Evolutionary conservation across 768 basidiomycete species (phyloP), one percentile per base, ranked within the genome.

Genomic region (Tricholoma matsutake): DNA sequence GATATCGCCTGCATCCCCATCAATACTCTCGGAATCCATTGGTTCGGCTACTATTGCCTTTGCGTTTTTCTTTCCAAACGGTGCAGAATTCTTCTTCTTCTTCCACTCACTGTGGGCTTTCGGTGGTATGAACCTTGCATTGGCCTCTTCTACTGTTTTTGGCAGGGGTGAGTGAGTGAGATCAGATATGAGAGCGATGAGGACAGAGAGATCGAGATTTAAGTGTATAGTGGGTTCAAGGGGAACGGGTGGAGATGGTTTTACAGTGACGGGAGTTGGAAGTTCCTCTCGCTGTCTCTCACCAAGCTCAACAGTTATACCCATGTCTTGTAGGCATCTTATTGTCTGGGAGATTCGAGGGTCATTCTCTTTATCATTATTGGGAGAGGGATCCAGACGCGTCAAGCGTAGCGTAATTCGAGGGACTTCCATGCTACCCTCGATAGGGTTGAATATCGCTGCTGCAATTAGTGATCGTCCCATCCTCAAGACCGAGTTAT

Each of bases 171-270:
- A 78, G 71, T 95, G 93, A 0, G 90, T 88, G 56, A 92, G 84
- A 63, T 93, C 92, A 10, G 91, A 92, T 45, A 91, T 81, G 29
- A 95, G 80, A 0, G 94, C 93, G 57, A 96, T 89, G 51, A 96
- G 81, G 1, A 90, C 81, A 0, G 92, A 94, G 10, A 96, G 79
- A 68, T 96, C 94, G 34, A 95, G 81, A 64, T 94, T 91, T 72
- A 96, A 79, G 53, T 80, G 75, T 6, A 66, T 65, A 0, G 89
- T 90, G 1, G 88, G 89, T 9, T 69, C 59, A 37, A 81, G 69
- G 51, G 68, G 62, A 14, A 49, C 9, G 28, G 69, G 39, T 11
- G 63, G 25, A 61, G 37, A 16, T 16, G 61, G 52, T 29, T 65
- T 18, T 9, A 11, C 34, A 37, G 18, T 29, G 14, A 43, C 32